A percentile compares a stretch with the other conserved stretches of the same genome.
Conservation (phyloP, 768 basidiomycete species). For the Suillus subluteus region DNA sequence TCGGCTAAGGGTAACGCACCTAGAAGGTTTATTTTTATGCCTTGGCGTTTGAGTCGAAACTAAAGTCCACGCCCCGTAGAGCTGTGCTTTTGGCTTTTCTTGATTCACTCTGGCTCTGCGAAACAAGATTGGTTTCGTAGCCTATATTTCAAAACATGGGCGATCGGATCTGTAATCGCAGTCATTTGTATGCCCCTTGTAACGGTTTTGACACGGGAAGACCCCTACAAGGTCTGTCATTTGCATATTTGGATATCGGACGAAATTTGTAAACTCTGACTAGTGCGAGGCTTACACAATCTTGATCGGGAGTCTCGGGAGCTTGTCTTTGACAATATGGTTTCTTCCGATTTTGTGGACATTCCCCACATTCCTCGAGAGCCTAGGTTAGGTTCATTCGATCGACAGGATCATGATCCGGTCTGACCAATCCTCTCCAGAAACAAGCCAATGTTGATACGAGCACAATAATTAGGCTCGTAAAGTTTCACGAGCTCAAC, state of each 20-base stretch:
- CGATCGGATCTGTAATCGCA: constrained; percentile 61
- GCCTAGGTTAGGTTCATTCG: constrained; percentile 53
- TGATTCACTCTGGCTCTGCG: constrained; percentile 63
- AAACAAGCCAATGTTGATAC: constrained; percentile 64
- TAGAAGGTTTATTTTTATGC: constrained; percentile 60
- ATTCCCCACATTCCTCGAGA: constrained; percentile 67
- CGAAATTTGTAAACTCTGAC: constrained; percentile 11
- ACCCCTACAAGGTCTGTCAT: constrained; percentile 58
- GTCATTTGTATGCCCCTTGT: constrained; percentile 71
- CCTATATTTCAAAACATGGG: constrained; percentile 76
- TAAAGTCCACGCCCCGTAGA: constrained; percentile 46
- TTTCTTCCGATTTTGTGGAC: constrained; percentile 74
- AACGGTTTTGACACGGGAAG: constrained; percentile 60
- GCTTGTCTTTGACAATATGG: constrained; percentile 71
- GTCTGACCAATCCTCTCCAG: constrained; percentile 35
- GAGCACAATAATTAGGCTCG: constrained; percentile 68
- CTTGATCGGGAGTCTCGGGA: constrained; percentile 70
- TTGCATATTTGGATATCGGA: constrained; percentile 4
- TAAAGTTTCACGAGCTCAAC: constrained; percentile 83
- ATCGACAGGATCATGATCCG: not conserved
- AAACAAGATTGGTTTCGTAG: constrained; percentile 81
- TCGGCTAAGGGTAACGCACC: constrained; percentile 64
- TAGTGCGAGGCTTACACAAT: constrained; percentile 75
- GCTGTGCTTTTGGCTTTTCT: constrained; percentile 87
- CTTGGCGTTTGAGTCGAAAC: constrained; percentile 1